Base-by-base conservation (phyloP, 2,329 filamentous ascomycete species). In the Dothideomycetes sp. region DNA sequence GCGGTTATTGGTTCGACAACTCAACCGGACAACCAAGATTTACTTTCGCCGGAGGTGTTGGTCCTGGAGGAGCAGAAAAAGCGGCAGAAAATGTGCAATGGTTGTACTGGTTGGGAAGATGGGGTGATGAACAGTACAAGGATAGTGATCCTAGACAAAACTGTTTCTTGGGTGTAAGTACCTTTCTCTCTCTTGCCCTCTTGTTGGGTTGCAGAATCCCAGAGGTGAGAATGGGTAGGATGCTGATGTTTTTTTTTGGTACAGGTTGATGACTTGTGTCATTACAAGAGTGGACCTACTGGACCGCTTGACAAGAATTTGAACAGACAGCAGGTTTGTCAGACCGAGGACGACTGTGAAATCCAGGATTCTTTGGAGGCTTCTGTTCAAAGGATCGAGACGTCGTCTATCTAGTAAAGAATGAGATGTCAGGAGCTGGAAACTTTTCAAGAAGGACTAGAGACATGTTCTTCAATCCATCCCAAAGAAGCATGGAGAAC, bases 121-220 rank as follows among this genome's bases (percentile, higher is more conserved):
- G 38, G 38, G 38, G 38, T 7, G 38, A 41, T 17, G 38, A 41
- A 18, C 38, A 41, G 6, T 41, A 41, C 5, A 29, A 29, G 7
- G n/a, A 18, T 15, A 33, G 22, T 2, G 38, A 41, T 18, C 20
- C 23, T n/a, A 27, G 38, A 20, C 38, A 41, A 5, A 41, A 20
- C 23, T 41, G 38, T 28, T 22, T 30, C 10, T 24, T 41, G 18
- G 23, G 23, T 16, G 38, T 41, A 33, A 41, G 38, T 33, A 3
- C n/a, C n/a, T n/a, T n/a, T n/a, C 23, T 25, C 12, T 25, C 23
- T 25, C 27, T 30, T n/a, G n/a, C n/a, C n/a, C n/a, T n/a, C n/a
- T n/a, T n/a, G n/a, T n/a, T n/a, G n/a, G n/a, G n/a, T n/a, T n/a
- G n/a, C n/a, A n/a, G n/a, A n/a, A n/a, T n/a, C n/a, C n/a, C n/a